phyloP scores from a whole-genome alignment of 352 stramenopile species.

The Globisporangium emineosum region DNA sequence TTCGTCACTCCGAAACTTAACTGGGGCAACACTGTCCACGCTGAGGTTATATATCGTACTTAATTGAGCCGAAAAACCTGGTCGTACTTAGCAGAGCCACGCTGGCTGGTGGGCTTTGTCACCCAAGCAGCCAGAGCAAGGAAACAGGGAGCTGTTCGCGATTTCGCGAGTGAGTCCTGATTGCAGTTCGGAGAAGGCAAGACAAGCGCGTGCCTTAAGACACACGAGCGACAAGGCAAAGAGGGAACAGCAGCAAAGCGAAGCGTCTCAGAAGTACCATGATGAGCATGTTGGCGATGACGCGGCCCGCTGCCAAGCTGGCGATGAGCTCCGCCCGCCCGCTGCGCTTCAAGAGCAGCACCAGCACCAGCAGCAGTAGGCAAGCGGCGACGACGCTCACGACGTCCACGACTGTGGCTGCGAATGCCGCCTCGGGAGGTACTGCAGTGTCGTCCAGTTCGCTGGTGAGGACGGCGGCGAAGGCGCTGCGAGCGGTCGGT shows the following conservation, averaged over 20 bases:
- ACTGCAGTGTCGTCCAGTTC: neutral
- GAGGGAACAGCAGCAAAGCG: too few relatives aligned
- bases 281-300: constrained; percentile 18
- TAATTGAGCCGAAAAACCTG: neutral
- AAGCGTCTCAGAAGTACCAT: neutral
- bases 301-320: neutral
- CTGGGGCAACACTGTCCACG: neutral
- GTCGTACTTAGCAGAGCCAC: neutral
- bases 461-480: constrained; percentile 20
- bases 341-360: constrained; percentile 18
- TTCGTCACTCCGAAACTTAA: neutral
- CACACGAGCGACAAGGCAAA: neutral
- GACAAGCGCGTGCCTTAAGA: neutral
- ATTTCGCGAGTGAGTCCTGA: neutral
- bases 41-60: neutral
- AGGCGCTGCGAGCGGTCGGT: constrained; percentile 23
- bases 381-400: neutral
- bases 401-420: constrained; percentile 3
- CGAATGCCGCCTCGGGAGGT: neutral
- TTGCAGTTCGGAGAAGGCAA: constrained; percentile 6
- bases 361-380: neutral
- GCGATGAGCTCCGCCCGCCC: neutral
- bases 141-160: neutral
- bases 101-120: too few relatives aligned
- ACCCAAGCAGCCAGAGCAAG: constrained; percentile 3